phyloP scores from a whole-genome alignment of 2,329 filamentous ascomycete genomes.

The Xylaria sp. region DNA sequence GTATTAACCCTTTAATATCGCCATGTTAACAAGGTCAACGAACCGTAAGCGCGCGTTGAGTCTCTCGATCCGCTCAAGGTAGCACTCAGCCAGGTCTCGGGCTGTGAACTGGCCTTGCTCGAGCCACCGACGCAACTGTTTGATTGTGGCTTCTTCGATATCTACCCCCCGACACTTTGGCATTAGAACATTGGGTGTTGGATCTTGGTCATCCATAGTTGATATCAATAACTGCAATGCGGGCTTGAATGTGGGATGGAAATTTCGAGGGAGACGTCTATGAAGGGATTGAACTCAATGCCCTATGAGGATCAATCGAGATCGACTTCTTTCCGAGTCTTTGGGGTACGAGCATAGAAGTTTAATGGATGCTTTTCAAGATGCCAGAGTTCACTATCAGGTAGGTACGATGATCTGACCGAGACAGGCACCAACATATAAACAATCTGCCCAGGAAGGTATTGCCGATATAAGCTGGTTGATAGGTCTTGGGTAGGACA shows the following conservation, averaged over 20 bases:
- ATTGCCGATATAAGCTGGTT: too few species aligned
- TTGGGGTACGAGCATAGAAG: too few species aligned
- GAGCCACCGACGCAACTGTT: conserved; percentile 15
- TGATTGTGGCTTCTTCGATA: conserved; percentile 22
- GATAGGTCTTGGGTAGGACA: too few species aligned
- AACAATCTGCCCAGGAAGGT: too few species aligned
- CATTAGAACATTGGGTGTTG: conserved; percentile 4
- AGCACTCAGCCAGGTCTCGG: conserved; percentile 13
- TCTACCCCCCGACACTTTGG: conserved; percentile 15
- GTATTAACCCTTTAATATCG: conserved; percentile 3
- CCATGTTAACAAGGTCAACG: neutral
- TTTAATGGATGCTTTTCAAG: too few species aligned
- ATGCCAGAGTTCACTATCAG: too few species aligned
- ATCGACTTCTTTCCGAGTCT: too few species aligned
- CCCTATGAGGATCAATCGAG: too few species aligned
- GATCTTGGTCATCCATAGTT: conserved; percentile 5
- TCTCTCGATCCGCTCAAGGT: conserved; percentile 14
- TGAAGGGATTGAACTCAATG: too few species aligned
- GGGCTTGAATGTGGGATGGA: neutral
- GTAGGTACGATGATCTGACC: too few species aligned
- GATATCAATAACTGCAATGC: neutral
- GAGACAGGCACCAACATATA: too few species aligned
- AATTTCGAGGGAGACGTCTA: too few species aligned
- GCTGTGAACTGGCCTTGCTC: conserved; percentile 11
- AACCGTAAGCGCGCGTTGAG: conserved; percentile 12